Conservation (phyloP, 768 basidiomycete species). For the Tubosaeta brunneosetosa region DNA sequence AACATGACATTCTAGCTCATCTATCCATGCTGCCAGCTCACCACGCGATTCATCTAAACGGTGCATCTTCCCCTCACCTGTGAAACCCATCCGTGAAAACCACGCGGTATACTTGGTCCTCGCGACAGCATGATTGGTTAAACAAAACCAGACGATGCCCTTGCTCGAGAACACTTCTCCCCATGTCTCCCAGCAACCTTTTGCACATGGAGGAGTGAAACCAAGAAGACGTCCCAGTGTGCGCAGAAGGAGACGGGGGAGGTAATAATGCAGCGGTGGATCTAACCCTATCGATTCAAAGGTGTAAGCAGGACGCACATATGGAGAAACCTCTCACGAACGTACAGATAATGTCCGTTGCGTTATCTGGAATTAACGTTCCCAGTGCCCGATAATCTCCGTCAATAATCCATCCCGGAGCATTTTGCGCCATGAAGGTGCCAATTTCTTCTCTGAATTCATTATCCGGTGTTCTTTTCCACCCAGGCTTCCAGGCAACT, state of each 20-base stretch:
- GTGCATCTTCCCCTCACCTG: conserved; percentile 38
- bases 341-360: conserved; percentile 54
- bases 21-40: conserved; percentile 40
- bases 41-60: conserved; percentile 49
- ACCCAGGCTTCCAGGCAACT: conserved; percentile 48
- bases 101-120: conserved; percentile 16
- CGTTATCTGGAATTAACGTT: conserved; percentile 31
- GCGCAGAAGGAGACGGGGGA: conserved; percentile 53
- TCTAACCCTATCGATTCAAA: conserved; percentile 51
- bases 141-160: conserved; percentile 48
- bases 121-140: conserved; percentile 35
- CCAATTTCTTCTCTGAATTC: conserved; percentile 22
- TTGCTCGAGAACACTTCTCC: conserved; percentile 41
- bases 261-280: conserved; percentile 56
- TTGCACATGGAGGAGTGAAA: conserved; percentile 37
- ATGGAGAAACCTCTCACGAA: neutral
- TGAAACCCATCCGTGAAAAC: conserved; percentile 19
- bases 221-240: conserved; percentile 46
- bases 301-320: neutral
- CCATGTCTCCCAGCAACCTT: conserved; percentile 44
- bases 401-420: conserved; percentile 50
- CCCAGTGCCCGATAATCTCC: conserved; percentile 40
- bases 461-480: conserved; percentile 31
- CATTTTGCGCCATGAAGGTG: conserved; percentile 26
- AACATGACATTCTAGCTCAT: conserved; percentile 8